Conservation (phyloP, 2,329 filamentous ascomycete species). For the Apiospora aurea region DNA sequence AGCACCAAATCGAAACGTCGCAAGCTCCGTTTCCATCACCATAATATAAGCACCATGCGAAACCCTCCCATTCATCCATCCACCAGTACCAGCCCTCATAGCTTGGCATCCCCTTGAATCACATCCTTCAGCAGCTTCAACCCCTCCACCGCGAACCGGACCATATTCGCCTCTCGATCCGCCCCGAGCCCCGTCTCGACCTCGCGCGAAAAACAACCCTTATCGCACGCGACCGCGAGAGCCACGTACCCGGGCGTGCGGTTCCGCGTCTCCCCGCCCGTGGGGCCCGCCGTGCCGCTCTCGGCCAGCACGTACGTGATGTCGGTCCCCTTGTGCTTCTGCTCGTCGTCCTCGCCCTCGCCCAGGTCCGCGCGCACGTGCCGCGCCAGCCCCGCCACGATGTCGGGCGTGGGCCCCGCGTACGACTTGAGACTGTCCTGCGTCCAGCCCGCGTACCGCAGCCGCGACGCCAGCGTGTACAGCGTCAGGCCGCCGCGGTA, state of each 20-base stretch:
- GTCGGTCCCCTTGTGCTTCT: background rate
- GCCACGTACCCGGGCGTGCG: slow-evolving; percentile 69
- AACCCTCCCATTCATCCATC: background rate
- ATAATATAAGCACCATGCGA: background rate
- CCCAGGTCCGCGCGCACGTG: slow-evolving; percentile 62
- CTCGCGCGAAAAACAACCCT: slow-evolving; percentile 60
- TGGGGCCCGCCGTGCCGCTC: slow-evolving; percentile 70
- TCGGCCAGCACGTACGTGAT: slow-evolving; percentile 65
- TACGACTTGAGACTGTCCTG: slow-evolving; percentile 58
- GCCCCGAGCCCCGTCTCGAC: slow-evolving; percentile 59
- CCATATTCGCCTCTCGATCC: slow-evolving; percentile 68
- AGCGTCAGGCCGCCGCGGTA: slow-evolving; percentile 70
- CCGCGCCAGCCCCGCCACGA: slow-evolving; percentile 63
- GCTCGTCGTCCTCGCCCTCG: background rate
- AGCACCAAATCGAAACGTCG: background rate
- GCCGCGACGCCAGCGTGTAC: slow-evolving; percentile 64
- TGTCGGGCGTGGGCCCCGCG: slow-evolving; percentile 63
- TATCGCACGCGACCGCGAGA: slow-evolving; percentile 62
- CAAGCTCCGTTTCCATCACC: background rate
- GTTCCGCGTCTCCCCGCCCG: slow-evolving; percentile 60
- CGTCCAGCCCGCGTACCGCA: slow-evolving; percentile 68
- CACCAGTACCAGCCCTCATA: background rate
- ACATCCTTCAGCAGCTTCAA: slow-evolving; percentile 64
- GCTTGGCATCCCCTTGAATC: slow-evolving; percentile 43
- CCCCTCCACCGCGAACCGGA: slow-evolving; percentile 65